phyloP scores from a whole-genome alignment of 441 rosid genomes.

The Pelargonium australe region DNA sequence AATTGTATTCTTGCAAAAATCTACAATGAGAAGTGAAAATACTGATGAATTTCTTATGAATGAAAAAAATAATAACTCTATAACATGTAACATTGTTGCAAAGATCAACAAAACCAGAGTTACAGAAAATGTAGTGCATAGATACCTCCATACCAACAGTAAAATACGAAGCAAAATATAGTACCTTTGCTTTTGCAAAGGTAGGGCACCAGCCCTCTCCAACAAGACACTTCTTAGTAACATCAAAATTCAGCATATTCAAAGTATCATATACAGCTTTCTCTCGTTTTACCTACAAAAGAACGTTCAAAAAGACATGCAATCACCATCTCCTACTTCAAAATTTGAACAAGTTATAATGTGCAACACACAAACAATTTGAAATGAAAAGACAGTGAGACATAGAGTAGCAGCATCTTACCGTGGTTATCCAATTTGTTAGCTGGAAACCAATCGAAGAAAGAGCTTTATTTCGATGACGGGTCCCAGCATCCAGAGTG shows the following conservation, averaged over 20 bases:
- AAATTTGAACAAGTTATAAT: neutral
- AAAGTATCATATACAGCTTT: slow-evolving; percentile 63
- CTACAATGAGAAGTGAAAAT: neutral
- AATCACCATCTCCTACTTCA: slow-evolving; percentile 2
- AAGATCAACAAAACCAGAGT: slow-evolving; percentile 8
- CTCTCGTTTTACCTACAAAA: slow-evolving; percentile 56
- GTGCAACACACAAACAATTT: slow-evolving; percentile 15
- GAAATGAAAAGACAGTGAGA: slow-evolving; percentile 1
- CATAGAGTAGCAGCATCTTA: slow-evolving; percentile 26
- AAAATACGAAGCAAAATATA: slow-evolving; percentile 7
- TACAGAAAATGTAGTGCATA: slow-evolving; percentile 37
- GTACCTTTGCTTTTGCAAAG: slow-evolving; percentile 88
- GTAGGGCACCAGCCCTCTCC: slow-evolving; percentile 78
- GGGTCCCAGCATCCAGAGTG: slow-evolving; percentile 83
- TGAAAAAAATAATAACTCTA: slow-evolving; percentile 5
- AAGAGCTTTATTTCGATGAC: slow-evolving; percentile 75
- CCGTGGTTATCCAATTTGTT: slow-evolving; percentile 79
- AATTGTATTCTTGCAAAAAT: slow-evolving; percentile 1
- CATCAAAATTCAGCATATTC: slow-evolving; percentile 73
- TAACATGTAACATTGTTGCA: neutral
- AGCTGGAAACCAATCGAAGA: slow-evolving; percentile 62
- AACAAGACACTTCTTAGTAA: slow-evolving; percentile 73
- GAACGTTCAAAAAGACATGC: slow-evolving; percentile 19
- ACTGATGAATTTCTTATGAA: neutral
- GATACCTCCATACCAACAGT: slow-evolving; percentile 3